Conservation (phyloP, 371 early-diverging fungal species). For the Lichtheimia corymbifera region DNA sequence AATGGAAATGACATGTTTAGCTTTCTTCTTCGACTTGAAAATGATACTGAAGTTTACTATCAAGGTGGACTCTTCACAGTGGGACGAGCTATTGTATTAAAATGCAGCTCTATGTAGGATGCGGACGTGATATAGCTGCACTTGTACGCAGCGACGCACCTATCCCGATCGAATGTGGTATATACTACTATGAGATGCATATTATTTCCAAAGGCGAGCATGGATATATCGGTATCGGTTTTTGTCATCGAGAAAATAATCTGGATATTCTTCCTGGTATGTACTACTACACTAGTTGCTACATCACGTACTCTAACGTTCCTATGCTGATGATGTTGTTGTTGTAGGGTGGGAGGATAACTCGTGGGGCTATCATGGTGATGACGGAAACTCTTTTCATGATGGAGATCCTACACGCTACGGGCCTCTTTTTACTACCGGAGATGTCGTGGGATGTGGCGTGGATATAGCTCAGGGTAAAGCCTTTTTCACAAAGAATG, state of each 20-base stretch:
- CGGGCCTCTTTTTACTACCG: constrained; percentile 89
- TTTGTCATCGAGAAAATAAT: constrained; percentile 32
- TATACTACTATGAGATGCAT: constrained; percentile 88
- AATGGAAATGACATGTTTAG: too few relatives aligned
- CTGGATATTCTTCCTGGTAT: constrained; percentile 79
- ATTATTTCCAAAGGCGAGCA: constrained; percentile 84
- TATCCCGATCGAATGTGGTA: constrained; percentile 81
- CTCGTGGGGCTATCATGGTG: constrained; percentile 90
- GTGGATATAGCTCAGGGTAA: constrained; percentile 78
- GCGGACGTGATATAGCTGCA: constrained; percentile 49
- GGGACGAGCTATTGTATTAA: too few relatives aligned
- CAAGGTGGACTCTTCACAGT: too few relatives aligned
- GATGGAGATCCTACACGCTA: constrained; percentile 81
- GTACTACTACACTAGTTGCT: too few relatives aligned
- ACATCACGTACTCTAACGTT: not conserved
- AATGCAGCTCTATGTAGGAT: too few relatives aligned
- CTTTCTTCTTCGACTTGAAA: too few relatives aligned
- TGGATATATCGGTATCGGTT: constrained; percentile 92
- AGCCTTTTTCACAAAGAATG: constrained; percentile 92
- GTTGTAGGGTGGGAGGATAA: constrained; percentile 73
- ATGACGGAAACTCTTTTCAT: constrained; percentile 86
- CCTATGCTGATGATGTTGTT: too few relatives aligned
- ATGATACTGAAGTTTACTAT: too few relatives aligned
- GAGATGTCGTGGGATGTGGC: constrained; percentile 91
- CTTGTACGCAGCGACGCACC: constrained; percentile 79